phyloP scores from a whole-genome alignment of 352 stramenopile genomes.

The Phytophthora hybrid region DNA sequence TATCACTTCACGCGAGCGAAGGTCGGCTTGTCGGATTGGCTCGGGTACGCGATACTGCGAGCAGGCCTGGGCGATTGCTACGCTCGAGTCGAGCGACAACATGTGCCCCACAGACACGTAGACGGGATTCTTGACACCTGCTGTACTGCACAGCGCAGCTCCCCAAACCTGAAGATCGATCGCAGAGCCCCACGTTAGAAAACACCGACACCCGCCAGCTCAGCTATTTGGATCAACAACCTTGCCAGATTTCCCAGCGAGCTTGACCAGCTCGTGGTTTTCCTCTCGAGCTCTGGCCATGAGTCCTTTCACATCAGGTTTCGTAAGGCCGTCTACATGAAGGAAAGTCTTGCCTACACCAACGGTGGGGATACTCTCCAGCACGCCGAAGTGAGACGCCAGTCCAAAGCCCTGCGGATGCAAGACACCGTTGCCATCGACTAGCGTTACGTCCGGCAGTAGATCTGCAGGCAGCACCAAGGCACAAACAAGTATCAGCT shows the following conservation, averaged over 20 bases:
- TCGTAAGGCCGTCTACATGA: slow-evolving; percentile 89
- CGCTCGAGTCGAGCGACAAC: slow-evolving; percentile 68
- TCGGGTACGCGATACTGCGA: slow-evolving; percentile 81
- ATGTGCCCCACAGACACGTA: slow-evolving; percentile 87
- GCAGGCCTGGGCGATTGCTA: slow-evolving; percentile 66
- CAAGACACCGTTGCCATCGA: slow-evolving; percentile 92
- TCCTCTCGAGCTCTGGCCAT: slow-evolving; percentile 56
- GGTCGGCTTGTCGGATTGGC: slow-evolving; percentile 86
- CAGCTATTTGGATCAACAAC: slow-evolving; percentile 24
- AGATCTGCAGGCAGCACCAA: slow-evolving; percentile 42
- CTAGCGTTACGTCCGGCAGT: slow-evolving; percentile 89
- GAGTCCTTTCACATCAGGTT: slow-evolving; percentile 60
- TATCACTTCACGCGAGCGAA: slow-evolving; percentile 82
- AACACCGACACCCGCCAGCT: neutral
- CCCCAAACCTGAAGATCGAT: slow-evolving; percentile 65
- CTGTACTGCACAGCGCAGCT: slow-evolving; percentile 68
- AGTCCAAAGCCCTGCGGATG: slow-evolving; percentile 93
- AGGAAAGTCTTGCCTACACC: slow-evolving; percentile 93
- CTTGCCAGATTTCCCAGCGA: slow-evolving; percentile 70
- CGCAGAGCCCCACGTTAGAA: slow-evolving; percentile 6
- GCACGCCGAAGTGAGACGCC: slow-evolving; percentile 93
- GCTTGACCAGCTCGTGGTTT: slow-evolving; percentile 43
- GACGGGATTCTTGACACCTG: slow-evolving; percentile 77
- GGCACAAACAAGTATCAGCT: neutral
- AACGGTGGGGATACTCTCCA: slow-evolving; percentile 90